Conservation (phyloP, 176 grass and related monocot genomes). For the bread wheat (Triticum aestivum) region IWGSC_CS_RefSeq_v2.1 NC_057800.1:104803029-104803528, state of each 20-base stretch:
- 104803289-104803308: not conserved
- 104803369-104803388: not conserved
- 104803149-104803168: not conserved
- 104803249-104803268: constrained; percentile 49
- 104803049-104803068: not conserved
- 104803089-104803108: not conserved
- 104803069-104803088: not conserved
- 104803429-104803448: not conserved
- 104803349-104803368: not conserved
- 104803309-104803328: not conserved
- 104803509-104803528: not conserved
- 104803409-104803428: not conserved
- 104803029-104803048: not conserved
- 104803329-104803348: not conserved
- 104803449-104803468: not conserved
- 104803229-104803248: constrained; percentile 28
- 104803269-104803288: not conserved
- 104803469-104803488: not conserved
- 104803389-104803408: not conserved
- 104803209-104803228: constrained; percentile 45
- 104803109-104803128: not conserved
- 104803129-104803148: not conserved
- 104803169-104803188: constrained; percentile 16
- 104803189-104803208: constrained; percentile 13
- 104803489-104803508: not conserved